phyloP scores from a whole-genome alignment of 129 eudicot genomes.

The Oenanthe sinensis region DNA sequence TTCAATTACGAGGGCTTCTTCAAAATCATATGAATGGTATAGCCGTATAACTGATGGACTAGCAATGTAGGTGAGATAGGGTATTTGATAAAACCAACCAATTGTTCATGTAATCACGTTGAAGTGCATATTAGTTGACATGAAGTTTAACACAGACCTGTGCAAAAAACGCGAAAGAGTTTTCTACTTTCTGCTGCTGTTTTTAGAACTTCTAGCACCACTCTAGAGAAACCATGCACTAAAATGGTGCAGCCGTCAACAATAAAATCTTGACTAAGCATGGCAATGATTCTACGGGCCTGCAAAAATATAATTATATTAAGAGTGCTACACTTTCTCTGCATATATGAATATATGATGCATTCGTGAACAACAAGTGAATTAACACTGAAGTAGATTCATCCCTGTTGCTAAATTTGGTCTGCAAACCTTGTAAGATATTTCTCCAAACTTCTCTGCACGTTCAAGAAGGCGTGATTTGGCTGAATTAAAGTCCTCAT shows the following conservation, averaged over 20 bases:
- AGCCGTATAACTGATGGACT: background rate
- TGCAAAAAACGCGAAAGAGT: slow-evolving; percentile 77
- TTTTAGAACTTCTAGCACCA: slow-evolving; percentile 77
- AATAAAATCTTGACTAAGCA: slow-evolving; percentile 92
- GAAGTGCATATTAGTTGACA: background rate
- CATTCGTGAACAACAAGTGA: background rate
- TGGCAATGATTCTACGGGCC: slow-evolving; percentile 92
- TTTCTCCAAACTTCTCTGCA: slow-evolving; percentile 97
- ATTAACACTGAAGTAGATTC: background rate
- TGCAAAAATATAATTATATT: slow-evolving; percentile 18
- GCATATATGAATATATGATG: too few species aligned
- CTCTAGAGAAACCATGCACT: slow-evolving; percentile 96
- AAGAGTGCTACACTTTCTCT: background rate
- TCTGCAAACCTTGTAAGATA: slow-evolving; percentile 67
- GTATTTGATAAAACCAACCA: background rate
- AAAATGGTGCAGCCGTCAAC: slow-evolving; percentile 95
- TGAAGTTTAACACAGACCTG: slow-evolving; percentile 47
- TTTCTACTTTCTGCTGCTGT: slow-evolving; percentile 77
- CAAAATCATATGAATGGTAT: background rate
- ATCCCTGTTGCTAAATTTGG: background rate
- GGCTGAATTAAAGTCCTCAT: slow-evolving; percentile 85
- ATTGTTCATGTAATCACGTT: background rate
- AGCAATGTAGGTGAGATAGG: background rate
- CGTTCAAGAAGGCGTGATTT: slow-evolving; percentile 95
- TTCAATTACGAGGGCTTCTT: background rate